Evolutionary conservation across 768 basidiomycete genomes (phyloP).

Genomic region (Favolaschia claudopus): DNA sequence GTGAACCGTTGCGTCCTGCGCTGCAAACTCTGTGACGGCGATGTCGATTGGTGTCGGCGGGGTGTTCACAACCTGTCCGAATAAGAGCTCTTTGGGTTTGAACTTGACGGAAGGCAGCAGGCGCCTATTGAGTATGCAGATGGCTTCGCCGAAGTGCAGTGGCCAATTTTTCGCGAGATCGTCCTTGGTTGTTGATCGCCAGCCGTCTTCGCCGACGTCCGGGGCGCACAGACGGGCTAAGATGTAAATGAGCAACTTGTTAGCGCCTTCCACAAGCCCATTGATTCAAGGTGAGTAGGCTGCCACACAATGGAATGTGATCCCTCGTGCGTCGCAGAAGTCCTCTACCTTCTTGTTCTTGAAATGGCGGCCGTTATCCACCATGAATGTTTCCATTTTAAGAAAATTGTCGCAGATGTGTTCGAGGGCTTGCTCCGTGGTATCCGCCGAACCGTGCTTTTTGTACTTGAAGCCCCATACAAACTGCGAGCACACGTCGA

Average conservation of each 20-base stretch:
- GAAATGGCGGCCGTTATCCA: conserved; percentile 35
- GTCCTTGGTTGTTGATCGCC: neutral
- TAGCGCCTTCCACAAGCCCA: conserved; percentile 32
- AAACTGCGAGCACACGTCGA: conserved; percentile 23
- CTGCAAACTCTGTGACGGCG: neutral
- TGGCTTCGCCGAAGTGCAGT: conserved; percentile 23
- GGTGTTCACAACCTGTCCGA: conserved; percentile 39
- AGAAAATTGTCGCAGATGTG: conserved; percentile 25
- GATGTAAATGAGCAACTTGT: conserved; percentile 27
- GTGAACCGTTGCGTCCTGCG: conserved; percentile 24
- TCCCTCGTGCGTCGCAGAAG: conserved; percentile 14
- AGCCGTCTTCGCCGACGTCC: conserved; percentile 18
- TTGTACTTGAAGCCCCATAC: conserved; percentile 33
- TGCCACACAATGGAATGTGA: conserved; percentile 14
- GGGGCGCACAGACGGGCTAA: conserved; percentile 28
- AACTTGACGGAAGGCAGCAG: conserved; percentile 31
- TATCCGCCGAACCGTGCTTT: neutral
- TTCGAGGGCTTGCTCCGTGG: conserved; percentile 1
- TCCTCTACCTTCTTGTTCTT: conserved; percentile 22
- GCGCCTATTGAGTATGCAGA: conserved; percentile 26
- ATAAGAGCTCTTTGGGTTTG: conserved; percentile 36
- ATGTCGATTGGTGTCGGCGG: conserved; percentile 6
- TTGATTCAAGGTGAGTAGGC: conserved; percentile 37
- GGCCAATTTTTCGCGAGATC: conserved; percentile 29
- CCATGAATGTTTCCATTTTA: conserved; percentile 27